These are phyloP conservation scores for Spiraea crenata DNA, from an alignment of 331 rosid genomes.

Conservation along the genomic window DNA sequence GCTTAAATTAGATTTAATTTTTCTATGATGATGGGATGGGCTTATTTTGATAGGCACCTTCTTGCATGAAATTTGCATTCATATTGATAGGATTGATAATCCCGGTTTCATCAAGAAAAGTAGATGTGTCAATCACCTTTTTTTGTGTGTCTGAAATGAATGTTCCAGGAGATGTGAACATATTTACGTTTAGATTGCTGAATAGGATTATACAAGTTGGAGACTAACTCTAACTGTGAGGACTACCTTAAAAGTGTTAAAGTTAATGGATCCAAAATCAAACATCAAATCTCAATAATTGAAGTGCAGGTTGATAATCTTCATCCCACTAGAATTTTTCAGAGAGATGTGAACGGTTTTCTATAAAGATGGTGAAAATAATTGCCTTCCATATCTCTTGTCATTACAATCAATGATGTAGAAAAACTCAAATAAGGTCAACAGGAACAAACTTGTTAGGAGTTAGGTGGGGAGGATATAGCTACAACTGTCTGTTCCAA, in stretches of 20 bases:
- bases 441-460: too few relatives aligned
- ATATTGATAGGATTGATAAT: too few relatives aligned
- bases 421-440: not conserved
- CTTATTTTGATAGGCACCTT: too few relatives aligned
- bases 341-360: slow-evolving; percentile 11
- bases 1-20: too few relatives aligned
- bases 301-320: slow-evolving; percentile 3
- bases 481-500: not conserved
- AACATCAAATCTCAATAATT: slow-evolving; percentile 6
- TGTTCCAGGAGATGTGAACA: not conserved
- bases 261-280: slow-evolving; percentile 1
- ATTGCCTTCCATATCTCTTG: not conserved
- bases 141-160: slow-evolving; percentile 6
- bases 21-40: too few relatives aligned
- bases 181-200: not conserved
- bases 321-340: not conserved
- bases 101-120: too few relatives aligned
- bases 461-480: not conserved
- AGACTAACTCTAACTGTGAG: not conserved
- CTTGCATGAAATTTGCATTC: too few relatives aligned
- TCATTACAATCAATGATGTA: slow-evolving; percentile 5
- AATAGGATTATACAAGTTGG: not conserved
- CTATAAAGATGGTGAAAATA: not conserved
- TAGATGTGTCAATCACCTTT: not conserved
- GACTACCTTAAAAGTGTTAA: not conserved